These are phyloP conservation scores for Leishmania aethiopica DNA, from an alignment of 208 protist genomes.

Conservation along the genomic window DNA sequence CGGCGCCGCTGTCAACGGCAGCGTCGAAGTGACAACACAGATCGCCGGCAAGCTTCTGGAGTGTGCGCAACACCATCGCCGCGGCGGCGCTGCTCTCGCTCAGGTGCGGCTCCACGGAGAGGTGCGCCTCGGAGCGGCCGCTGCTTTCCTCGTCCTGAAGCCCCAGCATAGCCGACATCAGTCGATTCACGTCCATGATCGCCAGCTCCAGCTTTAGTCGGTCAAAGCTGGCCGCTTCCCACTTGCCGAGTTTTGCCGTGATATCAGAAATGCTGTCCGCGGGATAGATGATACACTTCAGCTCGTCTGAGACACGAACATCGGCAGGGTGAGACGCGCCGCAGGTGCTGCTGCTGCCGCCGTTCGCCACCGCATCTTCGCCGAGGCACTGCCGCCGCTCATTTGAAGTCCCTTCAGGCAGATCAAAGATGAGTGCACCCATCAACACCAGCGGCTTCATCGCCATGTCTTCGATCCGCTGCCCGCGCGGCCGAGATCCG, in stretches of 20 bases:
- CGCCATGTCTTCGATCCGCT: conserved; percentile 87
- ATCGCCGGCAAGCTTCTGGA: conserved; percentile 62
- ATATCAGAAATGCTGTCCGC: conserved; percentile 76
- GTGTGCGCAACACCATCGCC: conserved; percentile 52
- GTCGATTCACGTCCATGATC: conserved; percentile 60
- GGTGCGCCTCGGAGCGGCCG: conserved; percentile 7
- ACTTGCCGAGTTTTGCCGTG: conserved; percentile 64
- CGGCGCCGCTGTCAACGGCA: conserved; percentile 8
- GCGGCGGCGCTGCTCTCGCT: conserved; percentile 32
- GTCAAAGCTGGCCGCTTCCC: conserved; percentile 82
- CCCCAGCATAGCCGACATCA: conserved; percentile 63
- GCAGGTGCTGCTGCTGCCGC: conserved; percentile 60
- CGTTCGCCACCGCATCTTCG: not conserved
- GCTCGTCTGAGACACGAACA: conserved; percentile 60
- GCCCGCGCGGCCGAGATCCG: conserved; percentile 45
- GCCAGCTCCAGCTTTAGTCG: conserved; percentile 83
- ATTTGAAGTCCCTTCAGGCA: conserved; percentile 19
- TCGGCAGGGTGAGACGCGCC: conserved; percentile 53
- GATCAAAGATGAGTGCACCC: conserved; percentile 76
- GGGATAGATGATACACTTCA: conserved; percentile 74
- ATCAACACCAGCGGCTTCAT: conserved; percentile 89
- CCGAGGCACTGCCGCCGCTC: conserved; percentile 5
- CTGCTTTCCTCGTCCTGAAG: conserved; percentile 35
- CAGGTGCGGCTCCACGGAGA: conserved; percentile 60
- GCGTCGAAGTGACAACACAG: conserved; percentile 49